Evolutionary conservation across 23 red algal species (phyloP).

Genomic region (Gracilaria caudata): DNA sequence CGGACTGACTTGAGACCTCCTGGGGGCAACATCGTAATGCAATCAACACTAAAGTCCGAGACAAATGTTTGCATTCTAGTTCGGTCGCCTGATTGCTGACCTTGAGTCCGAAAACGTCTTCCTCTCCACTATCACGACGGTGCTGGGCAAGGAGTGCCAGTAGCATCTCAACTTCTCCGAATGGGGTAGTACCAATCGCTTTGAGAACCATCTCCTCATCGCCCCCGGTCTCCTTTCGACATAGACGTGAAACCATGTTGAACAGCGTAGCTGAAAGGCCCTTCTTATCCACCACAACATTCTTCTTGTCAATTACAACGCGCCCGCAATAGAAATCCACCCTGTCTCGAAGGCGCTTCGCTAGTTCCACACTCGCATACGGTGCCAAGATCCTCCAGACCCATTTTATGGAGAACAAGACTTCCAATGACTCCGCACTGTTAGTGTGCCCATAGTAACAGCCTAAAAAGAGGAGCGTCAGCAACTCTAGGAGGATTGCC

Average conservation of each 20-base stretch:
- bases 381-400: slow-evolving; percentile 56
- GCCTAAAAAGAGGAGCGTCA: slow-evolving; percentile 28
- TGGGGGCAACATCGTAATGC: slow-evolving; percentile 38
- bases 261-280: slow-evolving; percentile 18
- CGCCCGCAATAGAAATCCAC: slow-evolving; percentile 45
- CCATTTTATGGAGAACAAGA: slow-evolving; percentile 48
- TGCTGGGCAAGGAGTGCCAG: slow-evolving; percentile 40
- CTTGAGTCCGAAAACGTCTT: slow-evolving; percentile 42
- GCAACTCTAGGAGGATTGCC: slow-evolving; percentile 34
- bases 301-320: background rate
- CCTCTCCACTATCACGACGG: slow-evolving; percentile 44
- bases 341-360: slow-evolving; percentile 27
- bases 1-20: slow-evolving; percentile 18
- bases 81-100: slow-evolving; percentile 4
- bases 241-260: slow-evolving; percentile 49
- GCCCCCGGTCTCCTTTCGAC: slow-evolving; percentile 4
- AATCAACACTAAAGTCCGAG: slow-evolving; percentile 14
- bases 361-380: slow-evolving; percentile 22
- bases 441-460: slow-evolving; percentile 32
- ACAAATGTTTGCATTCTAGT: slow-evolving; percentile 14
- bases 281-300: slow-evolving; percentile 12
- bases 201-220: slow-evolving; percentile 39
- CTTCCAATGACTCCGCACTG: slow-evolving; percentile 30
- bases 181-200: slow-evolving; percentile 30
- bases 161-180: slow-evolving; percentile 57